Evolutionary conservation across 768 basidiomycete genomes (phyloP).

Genomic region (Tricholoma hemisulphureum): DNA sequence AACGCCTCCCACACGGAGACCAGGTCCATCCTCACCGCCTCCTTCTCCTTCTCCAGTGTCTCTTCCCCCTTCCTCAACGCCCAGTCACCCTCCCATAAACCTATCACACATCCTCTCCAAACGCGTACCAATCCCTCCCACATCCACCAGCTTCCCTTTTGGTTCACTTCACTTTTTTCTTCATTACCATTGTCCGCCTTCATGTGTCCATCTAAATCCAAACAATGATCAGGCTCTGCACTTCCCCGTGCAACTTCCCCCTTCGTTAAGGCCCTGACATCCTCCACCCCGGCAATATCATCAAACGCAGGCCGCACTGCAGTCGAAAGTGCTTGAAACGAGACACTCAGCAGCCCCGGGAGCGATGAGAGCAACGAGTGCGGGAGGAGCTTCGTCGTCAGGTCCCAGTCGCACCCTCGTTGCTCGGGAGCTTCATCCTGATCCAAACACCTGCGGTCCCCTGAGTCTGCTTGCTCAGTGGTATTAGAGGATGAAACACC

Average conservation of each 20-base stretch:
- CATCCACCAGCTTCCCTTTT: conserved; percentile 10
- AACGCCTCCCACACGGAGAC: conserved; percentile 58
- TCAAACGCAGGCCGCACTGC: conserved; percentile 54
- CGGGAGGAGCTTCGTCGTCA: conserved; percentile 45
- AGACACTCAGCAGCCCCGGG: conserved; percentile 54
- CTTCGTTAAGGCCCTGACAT: conserved; percentile 54
- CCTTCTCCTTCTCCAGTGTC: conserved; percentile 8
- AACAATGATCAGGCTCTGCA: conserved; percentile 31
- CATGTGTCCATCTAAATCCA: conserved; percentile 34
- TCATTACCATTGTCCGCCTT: neutral
- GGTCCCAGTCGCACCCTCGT: neutral
- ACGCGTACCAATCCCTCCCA: conserved; percentile 20
- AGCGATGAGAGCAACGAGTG: conserved; percentile 52
- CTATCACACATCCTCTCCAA: conserved; percentile 12
- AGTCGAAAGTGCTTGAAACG: conserved; percentile 45
- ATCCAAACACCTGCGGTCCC: neutral
- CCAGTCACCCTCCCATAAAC: conserved; percentile 4
- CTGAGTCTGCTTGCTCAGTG: neutral
- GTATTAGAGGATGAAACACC: conserved; percentile 6
- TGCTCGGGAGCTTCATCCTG: neutral
- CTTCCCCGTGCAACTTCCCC: conserved; percentile 56
- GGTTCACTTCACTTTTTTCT: neutral
- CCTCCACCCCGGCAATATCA: conserved; percentile 49
- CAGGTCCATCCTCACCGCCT: conserved; percentile 40
- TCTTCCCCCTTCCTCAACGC: conserved; percentile 3